Evolutionary conservation across 495 filamentous ascomycete species (phyloP), one percentile per base, ranked within the genome.

Genomic region (Cercophora samala): DNA sequence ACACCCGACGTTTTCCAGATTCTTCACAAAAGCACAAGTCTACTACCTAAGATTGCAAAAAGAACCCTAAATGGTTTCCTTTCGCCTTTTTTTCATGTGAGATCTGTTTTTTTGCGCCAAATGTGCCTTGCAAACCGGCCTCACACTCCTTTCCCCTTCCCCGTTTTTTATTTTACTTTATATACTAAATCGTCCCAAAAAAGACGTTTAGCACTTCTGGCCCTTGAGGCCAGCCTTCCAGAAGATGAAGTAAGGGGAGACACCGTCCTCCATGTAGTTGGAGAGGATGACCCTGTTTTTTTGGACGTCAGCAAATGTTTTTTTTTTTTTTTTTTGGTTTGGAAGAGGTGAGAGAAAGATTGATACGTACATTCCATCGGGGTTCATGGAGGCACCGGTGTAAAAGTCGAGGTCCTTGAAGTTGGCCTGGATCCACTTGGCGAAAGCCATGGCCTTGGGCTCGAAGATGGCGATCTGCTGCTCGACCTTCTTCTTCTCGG

Each of bases 331-430:
- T n/a, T n/a, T 72, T 2, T 24, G 32, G 21, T 55, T 51, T 0
- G 13, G 1, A 17, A 5, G 17, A 25, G 23, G 15, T 1, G 21
- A 23, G 3, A 15, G 24, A 23, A 21, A n/a, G 83, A 70, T 79
- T 15, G 53, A 37, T 6, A 77, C 81, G 77, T 63, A 83, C 95
- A 99, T 98, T 81, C 90, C 93, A 71, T 97, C 91, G 68, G 88
- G 87, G 75, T 96, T 87, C 91, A 93, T 94, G 68, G 86, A 89
- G 84, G 93, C 87, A 77, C 95, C 94, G 72, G 91, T 90, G 78
- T 93, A 91, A 80, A 97, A 92, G 73, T 98, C 95, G 77, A 88
- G 97, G 84, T 99, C 90, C 82, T 94, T 91, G 85, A 96, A 97
- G 80, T 89, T 93, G 79, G 69, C 82, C 74, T 97, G 87, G 81